Base-by-base conservation (phyloP, 257 asterid genomes). In the Solanum sejunctum region DNA sequence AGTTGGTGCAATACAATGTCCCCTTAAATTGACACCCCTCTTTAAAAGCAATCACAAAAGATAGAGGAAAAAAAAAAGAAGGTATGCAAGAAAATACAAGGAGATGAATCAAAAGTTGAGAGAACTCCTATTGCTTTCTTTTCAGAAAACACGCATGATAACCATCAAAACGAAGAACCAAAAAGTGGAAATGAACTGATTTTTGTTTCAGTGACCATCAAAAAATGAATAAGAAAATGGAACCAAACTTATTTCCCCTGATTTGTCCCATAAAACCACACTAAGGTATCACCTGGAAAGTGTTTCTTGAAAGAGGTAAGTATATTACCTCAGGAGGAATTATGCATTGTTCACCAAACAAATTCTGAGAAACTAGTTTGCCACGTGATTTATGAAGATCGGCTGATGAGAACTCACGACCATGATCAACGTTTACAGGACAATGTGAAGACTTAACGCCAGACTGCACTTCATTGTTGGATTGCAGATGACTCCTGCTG, bases 311-410 rank as follows among this genome's bases (percentile, higher is more conserved):
- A 52, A 26, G 49, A 52, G 82, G 21, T 4, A 51, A 78, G 83
- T 78, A 9, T 70, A 80, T 85, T 91, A 95, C 98, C 97, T 92
- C 93, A 11, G 93, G 84, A 61, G 92, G 84, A 70, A 84, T 70
- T 58, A 75, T 84, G 89, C 87, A 87, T 49, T 67, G 87, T 85
- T 84, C 87, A 86, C 87, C 90, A 58, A 83, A 57, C 12, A 64
- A 84, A 78, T 69, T 54, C 67, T 91, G 71, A 28, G 90, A 90
- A 85, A 92, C 85, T 73, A 88, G 84, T 77, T 84, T 84, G 86
- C 89, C 84, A 6, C 90, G 69, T n/a, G 87, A 86, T 47, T 80
- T 90, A 55, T 49, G 60, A 88, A 86, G 80, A 85, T 84, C 79
- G 45, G 88, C 80, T 78, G 93, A 81, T 17, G 82, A 88, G 84